phyloP scores from a whole-genome alignment of 768 basidiomycete species.

The Guyanaporus albipodus region DNA sequence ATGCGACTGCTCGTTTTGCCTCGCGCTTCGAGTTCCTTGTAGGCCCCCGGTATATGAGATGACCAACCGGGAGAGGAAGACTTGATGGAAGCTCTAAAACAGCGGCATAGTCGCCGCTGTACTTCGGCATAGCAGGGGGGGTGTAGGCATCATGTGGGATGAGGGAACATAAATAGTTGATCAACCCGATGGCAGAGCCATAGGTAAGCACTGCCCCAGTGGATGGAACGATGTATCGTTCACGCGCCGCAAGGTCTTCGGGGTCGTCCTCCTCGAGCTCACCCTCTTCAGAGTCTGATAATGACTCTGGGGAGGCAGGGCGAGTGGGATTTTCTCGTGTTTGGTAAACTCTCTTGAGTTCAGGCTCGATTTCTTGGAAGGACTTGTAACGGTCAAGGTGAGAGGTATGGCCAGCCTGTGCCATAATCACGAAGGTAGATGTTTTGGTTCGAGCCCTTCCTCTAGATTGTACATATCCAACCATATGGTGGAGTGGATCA shows the following conservation, averaged over 20 bases:
- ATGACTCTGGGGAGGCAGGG: slow-evolving; percentile 24
- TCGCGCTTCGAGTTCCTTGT: slow-evolving; percentile 65
- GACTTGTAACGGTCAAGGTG: slow-evolving; percentile 56
- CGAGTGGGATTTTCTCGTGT: slow-evolving; percentile 37
- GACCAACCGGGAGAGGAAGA: slow-evolving; percentile 53
- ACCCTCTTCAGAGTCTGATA: slow-evolving; percentile 28
- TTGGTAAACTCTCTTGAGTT: slow-evolving; percentile 61
- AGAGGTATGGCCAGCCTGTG: slow-evolving; percentile 53
- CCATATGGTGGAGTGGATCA: slow-evolving; percentile 77
- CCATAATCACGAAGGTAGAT: slow-evolving; percentile 81
- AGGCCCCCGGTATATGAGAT: slow-evolving; percentile 60
- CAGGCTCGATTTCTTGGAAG: slow-evolving; percentile 59
- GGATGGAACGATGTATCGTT: slow-evolving; percentile 65
- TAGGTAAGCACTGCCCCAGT: slow-evolving; percentile 81
- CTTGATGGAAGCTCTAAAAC: slow-evolving; percentile 64
- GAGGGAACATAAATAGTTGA: slow-evolving; percentile 73
- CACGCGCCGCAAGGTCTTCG: slow-evolving; percentile 58
- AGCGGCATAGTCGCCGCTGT: slow-evolving; percentile 53
- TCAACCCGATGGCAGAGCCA: slow-evolving; percentile 64
- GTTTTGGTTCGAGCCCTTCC: slow-evolving; percentile 76
- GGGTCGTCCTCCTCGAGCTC: slow-evolving; percentile 47
- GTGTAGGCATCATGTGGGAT: slow-evolving; percentile 74
- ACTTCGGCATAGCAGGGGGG: slow-evolving; percentile 53
- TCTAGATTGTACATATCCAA: slow-evolving; percentile 85
- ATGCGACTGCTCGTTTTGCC: slow-evolving; percentile 80